Conservation (phyloP, 2,329 filamentous ascomycete genomes). For the Aspergillus ibericus region DNA sequence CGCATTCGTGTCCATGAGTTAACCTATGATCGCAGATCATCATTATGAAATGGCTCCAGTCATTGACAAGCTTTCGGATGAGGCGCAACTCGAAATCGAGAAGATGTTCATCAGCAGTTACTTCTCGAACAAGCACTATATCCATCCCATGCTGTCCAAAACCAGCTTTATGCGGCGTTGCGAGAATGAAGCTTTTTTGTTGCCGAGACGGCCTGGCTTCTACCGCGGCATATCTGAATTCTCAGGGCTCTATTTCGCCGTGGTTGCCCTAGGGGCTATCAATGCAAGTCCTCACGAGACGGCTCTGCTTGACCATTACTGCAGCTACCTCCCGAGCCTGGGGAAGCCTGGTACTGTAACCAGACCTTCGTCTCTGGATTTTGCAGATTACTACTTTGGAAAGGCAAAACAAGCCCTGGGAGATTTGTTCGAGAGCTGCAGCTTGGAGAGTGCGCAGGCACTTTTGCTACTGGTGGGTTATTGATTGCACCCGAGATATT, state of each 20-base stretch:
- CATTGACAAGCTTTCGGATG: conserved; percentile 10
- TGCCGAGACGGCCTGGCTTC: conserved; percentile 9
- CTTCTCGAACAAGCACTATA: conserved; percentile 29
- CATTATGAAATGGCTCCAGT: conserved; percentile 6
- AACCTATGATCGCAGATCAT: neutral
- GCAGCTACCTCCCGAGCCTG: conserved; percentile 5
- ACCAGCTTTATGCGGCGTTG: conserved; percentile 23
- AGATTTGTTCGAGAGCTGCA: conserved; percentile 31
- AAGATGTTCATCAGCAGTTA: conserved; percentile 29
- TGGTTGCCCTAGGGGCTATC: conserved; percentile 31
- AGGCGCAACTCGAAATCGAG: conserved; percentile 25
- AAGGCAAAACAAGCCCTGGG: conserved; percentile 26
- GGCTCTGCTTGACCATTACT: conserved; percentile 23
- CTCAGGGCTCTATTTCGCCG: conserved; percentile 28
- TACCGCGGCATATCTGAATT: conserved; percentile 17
- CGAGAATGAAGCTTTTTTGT: conserved; percentile 21
- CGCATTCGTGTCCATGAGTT: neutral
- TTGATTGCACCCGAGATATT: neutral
- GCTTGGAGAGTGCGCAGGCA: conserved; percentile 28
- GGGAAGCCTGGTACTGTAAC: neutral
- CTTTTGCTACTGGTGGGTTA: conserved; percentile 24
- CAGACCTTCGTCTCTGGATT: conserved; percentile 19
- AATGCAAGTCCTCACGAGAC: conserved; percentile 26
- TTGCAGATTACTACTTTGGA: conserved; percentile 29
- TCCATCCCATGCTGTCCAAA: conserved; percentile 26